Conservation (phyloP, 2,329 filamentous ascomycete genomes). For the Claviceps arundinis region DNA sequence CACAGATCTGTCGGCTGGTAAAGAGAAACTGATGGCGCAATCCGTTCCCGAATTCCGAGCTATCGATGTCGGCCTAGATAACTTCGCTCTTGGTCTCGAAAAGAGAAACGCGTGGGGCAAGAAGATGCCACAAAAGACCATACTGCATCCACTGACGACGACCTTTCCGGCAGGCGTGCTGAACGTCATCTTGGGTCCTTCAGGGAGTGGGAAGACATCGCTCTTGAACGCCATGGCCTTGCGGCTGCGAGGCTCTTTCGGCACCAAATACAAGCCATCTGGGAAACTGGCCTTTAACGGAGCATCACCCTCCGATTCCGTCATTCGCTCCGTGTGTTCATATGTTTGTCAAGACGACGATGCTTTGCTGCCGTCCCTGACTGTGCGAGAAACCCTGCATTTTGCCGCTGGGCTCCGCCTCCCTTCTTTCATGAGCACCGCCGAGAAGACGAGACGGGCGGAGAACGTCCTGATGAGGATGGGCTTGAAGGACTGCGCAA, state of each 20-base stretch:
- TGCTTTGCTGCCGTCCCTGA: conserved; percentile 58
- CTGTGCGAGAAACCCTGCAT: conserved; percentile 59
- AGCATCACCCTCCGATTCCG: conserved; percentile 50
- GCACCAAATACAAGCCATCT: conserved; percentile 46
- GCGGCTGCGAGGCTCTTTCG: conserved; percentile 46
- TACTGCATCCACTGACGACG: conserved; percentile 53
- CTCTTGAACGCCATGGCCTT: conserved; percentile 61
- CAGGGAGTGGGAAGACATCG: conserved; percentile 64
- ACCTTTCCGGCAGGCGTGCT: conserved; percentile 55
- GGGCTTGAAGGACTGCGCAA: conserved; percentile 65
- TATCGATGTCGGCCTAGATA: conserved; percentile 51
- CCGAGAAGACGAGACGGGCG: conserved; percentile 53
- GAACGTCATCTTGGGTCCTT: conserved; percentile 72
- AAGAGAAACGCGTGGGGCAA: conserved; percentile 42
- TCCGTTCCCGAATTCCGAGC: conserved; percentile 40
- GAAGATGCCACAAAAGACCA: conserved; percentile 40
- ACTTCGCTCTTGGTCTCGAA: conserved; percentile 50
- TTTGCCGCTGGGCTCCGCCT: conserved; percentile 60
- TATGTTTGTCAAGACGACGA: conserved; percentile 73
- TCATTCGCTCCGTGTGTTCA: conserved; percentile 58
- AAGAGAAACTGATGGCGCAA: conserved; percentile 50
- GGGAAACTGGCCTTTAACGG: conserved; percentile 60
- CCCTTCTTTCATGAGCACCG: conserved; percentile 54
- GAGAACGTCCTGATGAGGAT: conserved; percentile 62
- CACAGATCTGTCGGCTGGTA: conserved; percentile 52